Base-by-base conservation (phyloP, 2,329 filamentous ascomycete species). In the Ophiosphaerella narmari region DNA sequence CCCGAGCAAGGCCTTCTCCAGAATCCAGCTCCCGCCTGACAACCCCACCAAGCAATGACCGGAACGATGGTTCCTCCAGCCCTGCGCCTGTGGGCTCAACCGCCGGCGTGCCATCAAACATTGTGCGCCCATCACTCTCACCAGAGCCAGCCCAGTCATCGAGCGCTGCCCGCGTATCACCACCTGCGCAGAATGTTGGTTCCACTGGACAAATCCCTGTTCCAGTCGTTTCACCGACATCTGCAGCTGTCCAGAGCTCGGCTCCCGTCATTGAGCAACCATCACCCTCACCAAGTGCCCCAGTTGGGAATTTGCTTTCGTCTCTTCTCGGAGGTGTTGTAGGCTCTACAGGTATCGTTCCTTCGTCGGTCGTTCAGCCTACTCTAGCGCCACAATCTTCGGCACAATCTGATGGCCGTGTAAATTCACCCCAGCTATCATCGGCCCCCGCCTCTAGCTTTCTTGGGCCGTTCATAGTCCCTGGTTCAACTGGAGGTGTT, bases 401-500 rank as follows among this genome's bases (percentile, higher is more conserved):
- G 11, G 45, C 26, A 9, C 46, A 46, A 34, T 50, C 53, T 37
- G 48, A 44, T 31, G 46, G 55, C 39, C 46, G 43, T 35, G 48
- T 43, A 14, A 29, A 48, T 29, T 48, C 55, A 35, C 45, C 50
- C 13, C 39, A 43, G 38, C 46, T 53, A 45, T 51, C 43, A 18
- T 43, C 49, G 29, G 18, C 49, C 24, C 49, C 47, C 18, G 41
- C 56, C 12, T 63, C 62, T 13, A 59, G 57, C 52, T 57, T 66
- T 40, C 58, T 56, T 1, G 61, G 62, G 6, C 57, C 62, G 4
- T 64, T 66, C 49, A 65, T 62, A 21, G 50, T 63, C 16, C 59
- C 62, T 14, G 64, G 62, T 32, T 57, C 59, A 5, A 63, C 62
- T 32, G 62, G 56, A 12, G 47, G 50, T n/a, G 4, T 56, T 16